Evolutionary conservation across 1,284 basidiomycete genomes (phyloP).

Genomic region (Ceratobasidium sp.): DNA sequence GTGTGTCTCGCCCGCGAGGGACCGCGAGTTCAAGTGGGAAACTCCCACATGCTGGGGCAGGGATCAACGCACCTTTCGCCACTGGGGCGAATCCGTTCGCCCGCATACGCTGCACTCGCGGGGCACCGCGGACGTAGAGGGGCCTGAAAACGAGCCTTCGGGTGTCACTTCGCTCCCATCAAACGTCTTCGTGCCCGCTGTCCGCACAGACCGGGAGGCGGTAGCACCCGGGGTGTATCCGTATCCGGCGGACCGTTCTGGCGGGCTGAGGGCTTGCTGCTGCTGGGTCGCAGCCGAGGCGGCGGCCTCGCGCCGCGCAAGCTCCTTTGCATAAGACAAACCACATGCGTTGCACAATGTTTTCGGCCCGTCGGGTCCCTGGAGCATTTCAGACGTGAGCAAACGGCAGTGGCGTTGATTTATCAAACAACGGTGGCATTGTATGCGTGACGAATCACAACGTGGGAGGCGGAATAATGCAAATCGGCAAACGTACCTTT

Average conservation of each 20-base stretch:
- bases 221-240: constrained; percentile 7
- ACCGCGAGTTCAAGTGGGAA: neutral
- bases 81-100: constrained; percentile 37
- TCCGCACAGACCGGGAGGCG: constrained; percentile 18
- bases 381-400: neutral
- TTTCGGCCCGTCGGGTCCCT: constrained; percentile 39
- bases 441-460: constrained; percentile 22
- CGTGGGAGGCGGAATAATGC: neutral
- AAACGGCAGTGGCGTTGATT: constrained; percentile 2
- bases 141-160: constrained; percentile 22
- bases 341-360: constrained; percentile 40
- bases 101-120: constrained; percentile 26
- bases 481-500: constrained; percentile 27
- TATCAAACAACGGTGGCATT: neutral
- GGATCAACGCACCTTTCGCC: constrained; percentile 38
- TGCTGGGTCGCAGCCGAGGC: constrained; percentile 3
- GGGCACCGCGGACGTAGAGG: neutral
- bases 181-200: constrained; percentile 20
- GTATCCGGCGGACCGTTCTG: constrained; percentile 12
- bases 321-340: constrained; percentile 38
- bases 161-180: constrained; percentile 21
- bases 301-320: constrained; percentile 24
- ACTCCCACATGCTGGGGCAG: too few species aligned
- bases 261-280: neutral
- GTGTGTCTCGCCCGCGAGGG: neutral